phyloP scores from a whole-genome alignment of 805 yeast genomes.

The Yamadazyma scolyti region DNA sequence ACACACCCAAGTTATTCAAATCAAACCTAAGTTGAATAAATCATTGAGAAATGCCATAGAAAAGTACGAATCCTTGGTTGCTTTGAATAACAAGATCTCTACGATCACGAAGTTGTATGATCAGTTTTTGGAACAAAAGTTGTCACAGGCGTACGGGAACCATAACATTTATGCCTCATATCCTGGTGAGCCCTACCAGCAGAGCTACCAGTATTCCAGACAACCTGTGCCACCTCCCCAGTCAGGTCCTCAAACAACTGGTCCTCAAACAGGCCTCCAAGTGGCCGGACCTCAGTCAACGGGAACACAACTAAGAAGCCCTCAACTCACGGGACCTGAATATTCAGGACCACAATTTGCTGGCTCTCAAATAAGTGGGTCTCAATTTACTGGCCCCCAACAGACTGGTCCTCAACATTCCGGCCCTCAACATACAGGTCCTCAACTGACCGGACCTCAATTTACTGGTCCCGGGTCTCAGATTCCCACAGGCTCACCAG shows the following conservation, averaged over 20 bases:
- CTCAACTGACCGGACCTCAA: too few species aligned
- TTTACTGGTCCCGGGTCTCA: slow-evolving; percentile 2
- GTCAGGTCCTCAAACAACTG: background rate
- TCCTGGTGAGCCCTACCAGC: slow-evolving; percentile 1
- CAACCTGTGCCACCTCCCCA: background rate
- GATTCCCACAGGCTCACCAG: too few species aligned
- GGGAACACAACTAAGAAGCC: background rate
- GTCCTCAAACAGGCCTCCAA: background rate
- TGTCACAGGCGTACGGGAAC: slow-evolving; percentile 32
- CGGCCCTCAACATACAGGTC: too few species aligned
- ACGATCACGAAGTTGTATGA: slow-evolving; percentile 77
- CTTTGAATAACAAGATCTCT: slow-evolving; percentile 73
- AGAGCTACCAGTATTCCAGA: background rate
- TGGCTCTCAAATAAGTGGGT: too few species aligned
- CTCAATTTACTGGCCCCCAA: too few species aligned
- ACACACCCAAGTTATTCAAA: slow-evolving; percentile 53
- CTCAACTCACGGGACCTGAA: too few species aligned
- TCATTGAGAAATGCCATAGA: slow-evolving; percentile 55
- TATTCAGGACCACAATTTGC: background rate
- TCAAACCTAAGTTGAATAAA: slow-evolving; percentile 67
- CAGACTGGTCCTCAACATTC: too few species aligned
- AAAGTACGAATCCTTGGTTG: slow-evolving; percentile 63
- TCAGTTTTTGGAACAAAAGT: slow-evolving; percentile 56
- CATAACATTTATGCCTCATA: slow-evolving; percentile 16
- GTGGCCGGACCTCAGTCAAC: background rate